These are phyloP conservation scores for Tolypocladium sp. DNA, from an alignment of 2,329 filamentous ascomycete species.

Conservation along the genomic window DNA sequence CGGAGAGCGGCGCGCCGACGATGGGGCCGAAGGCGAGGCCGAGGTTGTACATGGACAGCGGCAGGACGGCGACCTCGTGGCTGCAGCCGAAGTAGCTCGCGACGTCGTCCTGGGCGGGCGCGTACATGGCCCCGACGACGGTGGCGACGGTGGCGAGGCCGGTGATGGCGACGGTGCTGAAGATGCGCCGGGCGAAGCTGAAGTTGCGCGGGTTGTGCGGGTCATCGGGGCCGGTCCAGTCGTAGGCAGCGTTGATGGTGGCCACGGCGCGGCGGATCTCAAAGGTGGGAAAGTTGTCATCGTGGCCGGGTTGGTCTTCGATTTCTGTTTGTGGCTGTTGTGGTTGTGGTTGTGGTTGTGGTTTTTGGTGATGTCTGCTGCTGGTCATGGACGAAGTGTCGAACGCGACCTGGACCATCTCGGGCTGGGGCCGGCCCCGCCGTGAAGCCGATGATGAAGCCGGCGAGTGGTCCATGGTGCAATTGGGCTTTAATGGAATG, in stretches of 20 bases:
- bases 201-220: slow-evolving; percentile 77
- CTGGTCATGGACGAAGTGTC: neutral
- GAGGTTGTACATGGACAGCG: slow-evolving; percentile 16
- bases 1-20: slow-evolving; percentile 66
- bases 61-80: slow-evolving; percentile 12
- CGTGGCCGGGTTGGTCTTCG: neutral
- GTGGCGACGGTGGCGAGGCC: slow-evolving; percentile 54
- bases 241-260: slow-evolving; percentile 16
- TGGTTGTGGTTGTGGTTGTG: neutral
- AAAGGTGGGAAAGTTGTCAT: neutral
- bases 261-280: slow-evolving; percentile 9
- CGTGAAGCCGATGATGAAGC: neutral
- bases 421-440: neutral
- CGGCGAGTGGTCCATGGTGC: neutral
- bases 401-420: slow-evolving; percentile 2
- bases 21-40: slow-evolving; percentile 41
- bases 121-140: slow-evolving; percentile 21
- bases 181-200: slow-evolving; percentile 65
- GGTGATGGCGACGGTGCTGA: slow-evolving; percentile 63
- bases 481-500: neutral
- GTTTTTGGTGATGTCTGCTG: neutral
- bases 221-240: slow-evolving; percentile 43
- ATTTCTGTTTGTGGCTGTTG: neutral
- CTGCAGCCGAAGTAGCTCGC: slow-evolving; percentile 8
- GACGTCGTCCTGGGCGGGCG: slow-evolving; percentile 14